Base-by-base conservation (phyloP, 495 filamentous ascomycete genomes). In the Xylaria sp. region DNA sequence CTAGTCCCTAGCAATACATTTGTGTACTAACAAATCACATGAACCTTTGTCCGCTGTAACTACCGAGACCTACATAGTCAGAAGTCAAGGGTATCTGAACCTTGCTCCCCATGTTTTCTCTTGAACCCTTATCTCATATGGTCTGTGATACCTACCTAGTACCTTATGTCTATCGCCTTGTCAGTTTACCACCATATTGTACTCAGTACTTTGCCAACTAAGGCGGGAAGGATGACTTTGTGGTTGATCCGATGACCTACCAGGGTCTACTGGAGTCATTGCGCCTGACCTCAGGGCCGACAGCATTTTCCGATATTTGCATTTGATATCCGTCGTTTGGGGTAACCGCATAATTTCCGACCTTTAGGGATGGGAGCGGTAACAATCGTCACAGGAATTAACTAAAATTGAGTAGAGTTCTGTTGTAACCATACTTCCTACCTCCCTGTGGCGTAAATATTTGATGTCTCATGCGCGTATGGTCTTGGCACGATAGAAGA, bases 311-410 rank as follows among this genome's bases (percentile, higher is more conserved):
- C 40, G 52, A 44, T 68, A 61, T 65, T 33, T 65, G 62, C 67
- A 69, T 61, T 41, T 50, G 50, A 68, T 26, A 58, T 68, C 29
- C 19, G 29, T 19, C 55, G 11, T 33, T 68, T 46, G 53, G 40
- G 55, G 53, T 68, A 61, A 67, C 31, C 41, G 48, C 35, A 68
- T 55, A 46, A 50, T 58, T 68, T 68, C 66, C 53, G 40, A 50
- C 21, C 43, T 21, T n/a, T 46, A 44, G 8, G 26, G 21, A 26
- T 55, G 55, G n/a, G 33, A 29, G 14, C n/a, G 35, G 21, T 67
- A 55, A 55, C 35, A 26, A 41, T 26, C 1, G 48, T 31, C 63
- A 55, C 48, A 24, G 26, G 31, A 50, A 26, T 3, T 40, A 21
- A 43, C 31, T 21, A 29, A 14, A 62, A 43, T 8, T 35, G 35